phyloP scores from a whole-genome alignment of 257 asterid species.

The Jacaranda copaia region DNA sequence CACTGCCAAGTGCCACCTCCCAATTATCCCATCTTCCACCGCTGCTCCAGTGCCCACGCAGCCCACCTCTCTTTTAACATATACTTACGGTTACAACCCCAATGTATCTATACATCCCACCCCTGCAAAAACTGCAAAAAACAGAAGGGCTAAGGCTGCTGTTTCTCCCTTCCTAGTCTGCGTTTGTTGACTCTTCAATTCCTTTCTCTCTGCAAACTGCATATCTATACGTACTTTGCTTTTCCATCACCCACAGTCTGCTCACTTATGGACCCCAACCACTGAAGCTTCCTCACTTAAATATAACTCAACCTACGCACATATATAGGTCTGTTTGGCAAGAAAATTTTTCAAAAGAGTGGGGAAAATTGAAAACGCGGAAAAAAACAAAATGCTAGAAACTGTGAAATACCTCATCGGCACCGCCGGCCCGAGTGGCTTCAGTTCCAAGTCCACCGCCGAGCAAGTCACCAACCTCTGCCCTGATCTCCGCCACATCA shows the following conservation, averaged over 20 bases:
- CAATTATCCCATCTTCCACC: too few species aligned
- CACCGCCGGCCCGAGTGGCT: slow-evolving; percentile 83
- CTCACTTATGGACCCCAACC: slow-evolving; percentile 13
- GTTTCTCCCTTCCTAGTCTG: slow-evolving; percentile 33
- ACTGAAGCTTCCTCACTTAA: slow-evolving; percentile 2
- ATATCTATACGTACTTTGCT: slow-evolving; percentile 41
- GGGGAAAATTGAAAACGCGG: not conserved
- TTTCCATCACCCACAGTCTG: slow-evolving; percentile 36
- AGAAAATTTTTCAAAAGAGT: not conserved
- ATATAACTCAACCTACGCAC: slow-evolving; percentile 9
- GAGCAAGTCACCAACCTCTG: slow-evolving; percentile 69
- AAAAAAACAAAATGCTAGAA: slow-evolving; percentile 59
- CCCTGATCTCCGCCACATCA: slow-evolving; percentile 63
- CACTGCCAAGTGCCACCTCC: too few species aligned
- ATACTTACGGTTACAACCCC: slow-evolving; percentile 13
- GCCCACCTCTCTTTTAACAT: not conserved
- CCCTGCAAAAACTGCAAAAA: slow-evolving; percentile 37
- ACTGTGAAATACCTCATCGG: slow-evolving; percentile 83
- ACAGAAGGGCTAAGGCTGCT: slow-evolving; percentile 30
- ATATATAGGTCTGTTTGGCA: not conserved
- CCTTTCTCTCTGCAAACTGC: slow-evolving; percentile 36
- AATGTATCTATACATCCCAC: slow-evolving; percentile 32
- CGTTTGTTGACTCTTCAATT: slow-evolving; percentile 36
- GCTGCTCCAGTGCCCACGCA: too few species aligned
- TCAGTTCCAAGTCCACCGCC: slow-evolving; percentile 82